phyloP scores from a whole-genome alignment of 2,329 filamentous ascomycete genomes.

The Ophioceras dolichostomum region DNA sequence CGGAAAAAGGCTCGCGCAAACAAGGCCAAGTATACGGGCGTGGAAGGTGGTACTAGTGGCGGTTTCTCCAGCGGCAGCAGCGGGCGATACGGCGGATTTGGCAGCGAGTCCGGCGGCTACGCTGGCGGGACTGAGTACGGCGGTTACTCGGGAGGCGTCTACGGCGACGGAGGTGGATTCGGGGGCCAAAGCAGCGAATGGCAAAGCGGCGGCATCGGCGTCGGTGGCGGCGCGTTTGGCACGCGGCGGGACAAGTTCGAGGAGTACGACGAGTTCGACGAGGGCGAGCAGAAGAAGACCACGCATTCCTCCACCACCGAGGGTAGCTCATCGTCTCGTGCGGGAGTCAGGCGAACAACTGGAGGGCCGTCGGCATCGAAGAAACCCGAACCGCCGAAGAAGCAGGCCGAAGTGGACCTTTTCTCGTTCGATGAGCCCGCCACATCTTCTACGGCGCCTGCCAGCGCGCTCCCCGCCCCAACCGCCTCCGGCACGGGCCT shows the following conservation, averaged over 20 bases:
- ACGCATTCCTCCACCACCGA: slow-evolving; percentile 27
- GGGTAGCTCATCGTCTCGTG: slow-evolving; percentile 32
- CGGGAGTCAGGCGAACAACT: slow-evolving; percentile 34
- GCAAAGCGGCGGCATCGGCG: slow-evolving; percentile 37
- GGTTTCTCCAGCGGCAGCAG: slow-evolving; percentile 33
- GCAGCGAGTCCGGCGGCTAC: slow-evolving; percentile 69
- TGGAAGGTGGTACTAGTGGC: slow-evolving; percentile 68
- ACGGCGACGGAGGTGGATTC: slow-evolving; percentile 92
- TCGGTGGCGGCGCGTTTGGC: slow-evolving; percentile 36
- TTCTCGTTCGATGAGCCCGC: slow-evolving; percentile 80
- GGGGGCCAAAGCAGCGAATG: slow-evolving; percentile 67
- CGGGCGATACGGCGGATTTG: slow-evolving; percentile 73
- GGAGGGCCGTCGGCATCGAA: slow-evolving; percentile 32
- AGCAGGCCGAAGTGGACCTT: slow-evolving; percentile 81
- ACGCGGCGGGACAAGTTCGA: slow-evolving; percentile 69
- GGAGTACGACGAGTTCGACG: slow-evolving; percentile 94
- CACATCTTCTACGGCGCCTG: slow-evolving; percentile 15
- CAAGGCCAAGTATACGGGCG: slow-evolving; percentile 89
- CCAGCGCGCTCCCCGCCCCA: slow-evolving; percentile 26
- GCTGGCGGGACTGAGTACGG: slow-evolving; percentile 48
- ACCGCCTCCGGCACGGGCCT: slow-evolving; percentile 34
- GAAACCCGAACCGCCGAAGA: slow-evolving; percentile 59
- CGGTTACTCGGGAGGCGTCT: slow-evolving; percentile 61
- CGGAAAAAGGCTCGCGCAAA: slow-evolving; percentile 85
- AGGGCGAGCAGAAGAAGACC: slow-evolving; percentile 39